Percentiles rank a stretch among this genome's conserved stretches.
phyloP scores from a whole-genome alignment of 2,329 filamentous ascomycete genomes.

The Claviceps sorghi region DNA sequence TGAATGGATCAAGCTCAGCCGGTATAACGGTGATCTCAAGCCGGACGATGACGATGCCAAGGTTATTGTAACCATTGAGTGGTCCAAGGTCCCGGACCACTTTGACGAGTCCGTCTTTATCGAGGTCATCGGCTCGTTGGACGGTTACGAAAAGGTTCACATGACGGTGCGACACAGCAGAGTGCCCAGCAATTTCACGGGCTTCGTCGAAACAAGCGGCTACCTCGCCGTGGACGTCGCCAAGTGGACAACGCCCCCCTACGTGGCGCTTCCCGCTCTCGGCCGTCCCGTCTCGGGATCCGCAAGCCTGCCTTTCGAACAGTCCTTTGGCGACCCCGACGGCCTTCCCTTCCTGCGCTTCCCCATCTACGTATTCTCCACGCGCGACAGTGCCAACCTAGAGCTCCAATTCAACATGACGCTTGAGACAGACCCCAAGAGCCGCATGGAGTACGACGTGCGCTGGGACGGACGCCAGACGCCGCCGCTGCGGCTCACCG shows the following conservation, averaged over 20 bases:
- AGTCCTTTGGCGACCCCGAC: slow-evolving; percentile 8
- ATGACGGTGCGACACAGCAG: slow-evolving; percentile 10
- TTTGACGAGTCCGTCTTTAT: slow-evolving; percentile 27
- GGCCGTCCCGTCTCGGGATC: slow-evolving; percentile 14
- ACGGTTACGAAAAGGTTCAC: slow-evolving; percentile 23
- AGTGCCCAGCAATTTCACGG: slow-evolving; percentile 19
- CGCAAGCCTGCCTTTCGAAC: slow-evolving; percentile 9
- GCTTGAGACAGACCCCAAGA: slow-evolving; percentile 35
- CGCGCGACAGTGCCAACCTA: slow-evolving; percentile 11
- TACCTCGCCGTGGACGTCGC: slow-evolving; percentile 20
- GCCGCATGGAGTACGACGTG: slow-evolving; percentile 34
- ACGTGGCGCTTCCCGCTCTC: slow-evolving; percentile 16
- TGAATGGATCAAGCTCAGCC: slow-evolving; percentile 17
- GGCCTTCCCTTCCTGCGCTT: slow-evolving; percentile 14
- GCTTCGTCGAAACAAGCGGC: slow-evolving; percentile 21
- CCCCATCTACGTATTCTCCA: slow-evolving; percentile 17
- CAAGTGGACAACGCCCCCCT: slow-evolving; percentile 12
- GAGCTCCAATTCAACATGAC: slow-evolving; percentile 24
- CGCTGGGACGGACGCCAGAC: slow-evolving; percentile 28
- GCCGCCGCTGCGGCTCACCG: slow-evolving; percentile 18
- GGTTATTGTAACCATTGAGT: slow-evolving; percentile 18
- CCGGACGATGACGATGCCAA: slow-evolving; percentile 18
- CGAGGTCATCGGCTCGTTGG: slow-evolving; percentile 21
- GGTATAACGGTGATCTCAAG: slow-evolving; percentile 15
- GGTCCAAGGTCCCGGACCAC: slow-evolving; percentile 22